Evolutionary conservation across 371 early-diverging fungal species (phyloP), one percentile per base, ranked within the genome.

Genomic region (Mucor mucedo): DNA sequence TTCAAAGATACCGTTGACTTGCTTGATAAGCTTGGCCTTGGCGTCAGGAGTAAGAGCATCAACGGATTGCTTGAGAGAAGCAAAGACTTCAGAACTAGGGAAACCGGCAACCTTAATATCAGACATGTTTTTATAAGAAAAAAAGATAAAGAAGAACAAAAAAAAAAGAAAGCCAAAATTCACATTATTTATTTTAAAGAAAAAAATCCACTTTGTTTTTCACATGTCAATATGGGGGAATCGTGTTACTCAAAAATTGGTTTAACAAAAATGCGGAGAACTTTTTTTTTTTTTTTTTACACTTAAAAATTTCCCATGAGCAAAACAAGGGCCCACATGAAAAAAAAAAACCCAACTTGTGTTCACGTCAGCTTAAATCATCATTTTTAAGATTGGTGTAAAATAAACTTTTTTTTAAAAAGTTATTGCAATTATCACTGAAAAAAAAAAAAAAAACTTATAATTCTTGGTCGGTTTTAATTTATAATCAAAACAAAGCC

Each of bases 1-100:
- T 70, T 94, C 89, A 82, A 94, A 95, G 45, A 93, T 68, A 44
- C 91, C 93, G 64, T 95, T 94, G 69, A 88, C 88, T 69, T 81
- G 78, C 69, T 81, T 81, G 52, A 78, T 55, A 2, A 81, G 55
- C 69, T 78, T 74, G 49, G 72, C 69, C 27, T 64, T 72, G 11
- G 68, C 75, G 2, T 72, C 82, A 35, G 60, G 54, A 55, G 66
- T 53, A 42, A 71, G 69, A 42, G 53, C 52, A n/a, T 78, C 69
- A 47, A 81, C 62, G 44, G 73, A 68, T 58, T 72, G 66, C 55
- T 66, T 64, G 40, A 81, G 56, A 40, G 69, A 57, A 56, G 71
- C 77, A 66, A 81, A 73, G 54, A 81, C 66, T 52, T 78, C 75
- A 54, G 79, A 78, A 69, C 71, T 63, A 60, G 67, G 52, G 71